Evolutionary conservation across 208 protist genomes (phyloP).

Genomic region (Trypanosoma avium): DNA sequence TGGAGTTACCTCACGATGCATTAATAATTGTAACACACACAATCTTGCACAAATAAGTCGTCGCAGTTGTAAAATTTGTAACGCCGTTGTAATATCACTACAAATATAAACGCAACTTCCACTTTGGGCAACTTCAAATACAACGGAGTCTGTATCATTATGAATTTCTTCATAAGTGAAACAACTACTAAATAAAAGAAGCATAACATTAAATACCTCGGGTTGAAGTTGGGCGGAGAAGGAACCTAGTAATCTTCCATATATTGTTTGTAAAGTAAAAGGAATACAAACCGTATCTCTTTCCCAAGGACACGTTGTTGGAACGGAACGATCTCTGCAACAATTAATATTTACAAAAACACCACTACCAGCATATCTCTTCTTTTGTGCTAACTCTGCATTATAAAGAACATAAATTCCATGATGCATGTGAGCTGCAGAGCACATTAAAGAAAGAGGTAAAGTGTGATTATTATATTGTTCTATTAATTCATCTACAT

Average conservation of each 20-base stretch:
- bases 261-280: conserved; percentile 59
- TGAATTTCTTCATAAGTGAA: conserved; percentile 36
- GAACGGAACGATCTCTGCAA: conserved; percentile 53
- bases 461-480: conserved; percentile 55
- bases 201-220: conserved; percentile 59
- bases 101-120: conserved; percentile 42
- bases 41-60: conserved; percentile 67
- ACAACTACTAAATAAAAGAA: conserved; percentile 58
- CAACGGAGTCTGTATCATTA: conserved; percentile 26
- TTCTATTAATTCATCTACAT: conserved; percentile 57
- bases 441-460: conserved; percentile 46
- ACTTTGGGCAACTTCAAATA: conserved; percentile 48
- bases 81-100: conserved; percentile 52
- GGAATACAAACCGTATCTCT: conserved; percentile 57
- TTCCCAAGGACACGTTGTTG: conserved; percentile 66
- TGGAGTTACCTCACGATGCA: conserved; percentile 39
- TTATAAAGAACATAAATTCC: conserved; percentile 65
- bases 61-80: conserved; percentile 71
- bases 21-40: conserved; percentile 54
- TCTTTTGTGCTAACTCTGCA: conserved; percentile 38
- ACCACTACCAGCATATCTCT: conserved; percentile 52
- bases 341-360: conserved; percentile 70
- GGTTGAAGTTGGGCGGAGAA: conserved; percentile 59
- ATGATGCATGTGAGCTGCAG: conserved; percentile 63
- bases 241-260: conserved; percentile 52